Conservation (phyloP, 129 eudicot species). For the Solidago caesia region DNA sequence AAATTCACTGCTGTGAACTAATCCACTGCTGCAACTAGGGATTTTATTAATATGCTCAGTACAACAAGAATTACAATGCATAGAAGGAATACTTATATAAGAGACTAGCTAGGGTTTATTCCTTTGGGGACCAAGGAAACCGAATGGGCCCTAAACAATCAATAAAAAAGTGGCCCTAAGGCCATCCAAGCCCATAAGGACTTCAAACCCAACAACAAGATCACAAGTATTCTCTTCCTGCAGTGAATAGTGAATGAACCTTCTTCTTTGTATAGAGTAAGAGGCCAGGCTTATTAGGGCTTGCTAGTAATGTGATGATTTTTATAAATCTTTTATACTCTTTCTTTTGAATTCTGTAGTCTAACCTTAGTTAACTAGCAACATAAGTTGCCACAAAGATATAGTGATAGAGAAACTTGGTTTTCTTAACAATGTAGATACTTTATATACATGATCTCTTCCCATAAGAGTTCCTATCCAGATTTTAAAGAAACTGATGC, state of each 20-base stretch:
- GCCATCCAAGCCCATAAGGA: no score
- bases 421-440: background rate
- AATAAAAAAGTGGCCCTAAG: no score
- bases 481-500: background rate
- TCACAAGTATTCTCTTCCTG: no score
- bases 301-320: slow-evolving; percentile 1
- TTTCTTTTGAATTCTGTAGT: background rate
- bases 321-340: background rate
- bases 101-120: no score
- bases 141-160: no score
- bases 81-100: no score
- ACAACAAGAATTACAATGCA: no score
- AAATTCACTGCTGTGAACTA: no score
- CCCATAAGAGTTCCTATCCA: background rate
- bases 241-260: background rate
- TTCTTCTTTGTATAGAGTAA: background rate
- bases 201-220: no score
- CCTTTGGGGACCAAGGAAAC: no score
- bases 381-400: background rate
- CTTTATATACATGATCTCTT: background rate
- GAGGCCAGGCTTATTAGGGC: background rate
- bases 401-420: background rate
- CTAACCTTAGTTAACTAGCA: background rate
- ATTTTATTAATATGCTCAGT: no score
- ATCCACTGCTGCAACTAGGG: no score